Conservation (phyloP, 2,329 filamentous ascomycete genomes). For the Rhynchosporium agropyri region DNA sequence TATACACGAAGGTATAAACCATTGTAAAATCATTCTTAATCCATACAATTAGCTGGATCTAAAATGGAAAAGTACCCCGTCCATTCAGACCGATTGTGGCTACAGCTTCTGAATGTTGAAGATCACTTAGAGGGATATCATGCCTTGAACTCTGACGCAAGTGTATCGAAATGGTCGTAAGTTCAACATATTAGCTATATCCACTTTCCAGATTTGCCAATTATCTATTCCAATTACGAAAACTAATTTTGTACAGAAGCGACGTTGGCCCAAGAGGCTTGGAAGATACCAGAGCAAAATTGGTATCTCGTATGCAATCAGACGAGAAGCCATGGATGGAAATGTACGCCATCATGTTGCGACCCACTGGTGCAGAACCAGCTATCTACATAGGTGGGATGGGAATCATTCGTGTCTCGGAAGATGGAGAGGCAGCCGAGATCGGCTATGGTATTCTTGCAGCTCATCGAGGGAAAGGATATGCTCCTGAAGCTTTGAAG, state of each 20-base stretch:
- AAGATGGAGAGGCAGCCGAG: conserved; percentile 18
- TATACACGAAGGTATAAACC: too few species aligned
- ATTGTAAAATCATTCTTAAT: too few species aligned
- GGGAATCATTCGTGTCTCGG: conserved; percentile 20
- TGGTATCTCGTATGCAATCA: conserved; percentile 16
- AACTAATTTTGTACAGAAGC: conserved; percentile 7
- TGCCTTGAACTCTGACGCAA: conserved; percentile 21
- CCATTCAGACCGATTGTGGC: conserved; percentile 31
- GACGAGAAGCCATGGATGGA: conserved; percentile 29
- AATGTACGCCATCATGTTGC: conserved; percentile 34
- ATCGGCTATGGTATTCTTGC: conserved; percentile 26
- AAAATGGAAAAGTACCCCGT: conserved; percentile 28
- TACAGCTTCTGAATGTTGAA: conserved; percentile 29
- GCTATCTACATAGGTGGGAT: conserved; percentile 24
- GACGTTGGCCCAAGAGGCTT: background rate
- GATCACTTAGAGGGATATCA: conserved; percentile 32
- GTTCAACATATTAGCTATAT: background rate
- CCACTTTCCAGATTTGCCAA: background rate
- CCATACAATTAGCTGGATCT: background rate
- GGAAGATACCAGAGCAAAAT: conserved; percentile 18
- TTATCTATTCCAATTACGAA: background rate
- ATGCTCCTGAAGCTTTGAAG: conserved; percentile 29
- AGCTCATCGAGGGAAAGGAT: conserved; percentile 29
- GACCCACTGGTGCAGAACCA: conserved; percentile 3
- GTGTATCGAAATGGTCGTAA: conserved; percentile 27